Evolutionary conservation across 75 land plant genomes (phyloP), one percentile per base, ranked within the genome.

Genomic region (Selaginella tamariscina): DNA sequence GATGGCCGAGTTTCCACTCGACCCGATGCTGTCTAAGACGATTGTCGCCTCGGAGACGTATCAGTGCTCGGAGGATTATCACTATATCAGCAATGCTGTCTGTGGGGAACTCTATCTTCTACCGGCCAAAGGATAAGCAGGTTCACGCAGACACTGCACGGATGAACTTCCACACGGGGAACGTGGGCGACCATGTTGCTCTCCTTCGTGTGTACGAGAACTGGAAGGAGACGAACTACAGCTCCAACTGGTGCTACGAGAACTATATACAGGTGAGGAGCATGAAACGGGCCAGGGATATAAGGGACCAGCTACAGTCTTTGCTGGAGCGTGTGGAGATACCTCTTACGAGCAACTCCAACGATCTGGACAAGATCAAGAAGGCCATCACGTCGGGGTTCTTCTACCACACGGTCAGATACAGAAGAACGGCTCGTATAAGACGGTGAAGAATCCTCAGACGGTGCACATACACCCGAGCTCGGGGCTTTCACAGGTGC

Each of bases 271-370:
- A 59, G 26, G 62, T 59, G 21, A 8, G 62, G 8, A 59, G 62
- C 26, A 23, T 59, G 62, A 59, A 59, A n/a, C 23, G 26, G 62
- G 62, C 62, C 21, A 8, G 62, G 9, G 62, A 59, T 21, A 59
- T 59, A 5, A 5, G 26, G 62, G 62, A 59, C 26, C 62, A 59
- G 26, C 62, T 59, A 5, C 87, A 88, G 68, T 96, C 96, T 27
- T 77, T 95, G 18, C 67, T 95, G 65, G 97, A 90, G 59, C 74
- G 99, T 66, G 99, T 95, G 18, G 99, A 95, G 64, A 95, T 95
- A 57, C 97, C 91, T 64, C 71, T 82, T 30, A 73, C 75, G 0
- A 85, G 89, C 56, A 84, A 79, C 69, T 54, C 76, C 5, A 79
- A 75, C 80, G 93, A 95, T 71, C 68, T 87, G 31, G 99, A 95